Percentiles rank a stretch among this genome's conserved stretches.
Evolutionary conservation across 78 protist species (phyloP).

Genomic region (Monosiga brevicollis): DNA sequence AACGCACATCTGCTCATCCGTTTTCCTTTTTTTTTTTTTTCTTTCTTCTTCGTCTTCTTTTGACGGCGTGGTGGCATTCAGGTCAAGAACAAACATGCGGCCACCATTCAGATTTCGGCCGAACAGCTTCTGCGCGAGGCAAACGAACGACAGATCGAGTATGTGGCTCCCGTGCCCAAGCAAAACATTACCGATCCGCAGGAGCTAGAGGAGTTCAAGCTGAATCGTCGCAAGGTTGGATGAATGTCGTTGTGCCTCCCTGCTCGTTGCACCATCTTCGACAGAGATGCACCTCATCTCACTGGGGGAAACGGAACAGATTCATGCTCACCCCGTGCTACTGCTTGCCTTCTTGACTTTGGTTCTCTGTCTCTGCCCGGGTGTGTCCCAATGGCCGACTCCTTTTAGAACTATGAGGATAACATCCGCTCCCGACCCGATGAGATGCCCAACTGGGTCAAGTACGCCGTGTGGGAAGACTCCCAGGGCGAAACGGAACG

Average conservation of each 20-base stretch:
- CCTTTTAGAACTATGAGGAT: conserved; percentile 64
- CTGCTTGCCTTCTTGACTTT: not conserved
- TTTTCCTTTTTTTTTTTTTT: no score
- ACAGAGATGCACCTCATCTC: no score
- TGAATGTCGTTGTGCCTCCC: not conserved
- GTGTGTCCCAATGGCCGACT: conserved; percentile 70
- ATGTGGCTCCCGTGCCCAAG: conserved; percentile 29
- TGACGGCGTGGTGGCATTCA: no score
- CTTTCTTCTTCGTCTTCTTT: no score
- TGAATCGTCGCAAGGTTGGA: not conserved
- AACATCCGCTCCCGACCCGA: conserved; percentile 12
- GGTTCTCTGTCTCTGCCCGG: conserved; percentile 2
- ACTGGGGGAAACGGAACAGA: no score
- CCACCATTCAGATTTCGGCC: conserved; percentile 96
- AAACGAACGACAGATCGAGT: conserved; percentile 32
- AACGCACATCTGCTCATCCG: no score
- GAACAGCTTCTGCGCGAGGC: conserved; percentile 96
- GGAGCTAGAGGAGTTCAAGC: conserved; percentile 78
- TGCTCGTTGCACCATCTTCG: no score
- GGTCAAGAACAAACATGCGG: conserved; percentile 75
- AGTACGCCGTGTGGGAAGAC: conserved; percentile 93
- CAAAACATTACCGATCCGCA: conserved; percentile 80
- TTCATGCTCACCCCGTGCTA: no score
- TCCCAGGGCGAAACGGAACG: conserved; percentile 70
- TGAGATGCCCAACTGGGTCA: conserved; percentile 33